Conservation (phyloP, 306 rosid species). For the Pachyrhizus erosus region DNA sequence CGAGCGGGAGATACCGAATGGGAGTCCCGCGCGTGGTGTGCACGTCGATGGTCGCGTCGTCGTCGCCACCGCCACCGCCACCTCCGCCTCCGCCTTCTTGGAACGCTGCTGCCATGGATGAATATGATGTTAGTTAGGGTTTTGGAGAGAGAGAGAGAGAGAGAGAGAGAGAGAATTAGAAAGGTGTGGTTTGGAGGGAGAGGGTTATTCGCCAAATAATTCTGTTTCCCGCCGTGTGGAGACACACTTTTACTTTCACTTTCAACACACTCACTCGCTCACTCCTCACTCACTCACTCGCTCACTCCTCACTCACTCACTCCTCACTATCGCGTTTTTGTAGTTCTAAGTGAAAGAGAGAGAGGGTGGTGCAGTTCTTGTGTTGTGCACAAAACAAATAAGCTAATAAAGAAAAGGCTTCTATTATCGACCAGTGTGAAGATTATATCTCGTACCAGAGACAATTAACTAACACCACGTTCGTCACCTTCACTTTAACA, state of each 20-base stretch:
- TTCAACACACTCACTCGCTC: too few species aligned
- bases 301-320: too few species aligned
- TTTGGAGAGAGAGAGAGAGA: background rate
- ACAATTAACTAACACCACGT: too few species aligned
- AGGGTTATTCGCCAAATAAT: conserved; percentile 12
- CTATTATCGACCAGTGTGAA: too few species aligned
- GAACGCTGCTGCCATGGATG: conserved; percentile 55
- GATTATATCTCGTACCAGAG: too few species aligned
- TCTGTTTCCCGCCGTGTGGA: conserved; percentile 23
- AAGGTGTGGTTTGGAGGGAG: conserved; percentile 21
- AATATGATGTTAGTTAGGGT: conserved; percentile 31
- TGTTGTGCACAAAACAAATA: too few species aligned
- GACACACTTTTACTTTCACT: too few species aligned
- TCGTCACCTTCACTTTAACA: too few species aligned
- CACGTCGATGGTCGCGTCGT: conserved; percentile 67
- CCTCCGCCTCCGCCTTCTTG: background rate
- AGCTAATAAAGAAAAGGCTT: too few species aligned
- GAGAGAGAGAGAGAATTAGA: background rate
- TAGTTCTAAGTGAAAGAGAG: too few species aligned
- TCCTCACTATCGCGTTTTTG: too few species aligned
- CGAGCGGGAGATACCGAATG: conserved; percentile 79
- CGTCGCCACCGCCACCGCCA: conserved; percentile 26
- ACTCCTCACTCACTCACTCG: background rate
- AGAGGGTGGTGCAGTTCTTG: too few species aligned
- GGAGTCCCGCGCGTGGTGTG: conserved; percentile 67